Base-by-base conservation (phyloP, 1,139 yeast genomes). In the Scheffersomyces cryptocercus region DNA sequence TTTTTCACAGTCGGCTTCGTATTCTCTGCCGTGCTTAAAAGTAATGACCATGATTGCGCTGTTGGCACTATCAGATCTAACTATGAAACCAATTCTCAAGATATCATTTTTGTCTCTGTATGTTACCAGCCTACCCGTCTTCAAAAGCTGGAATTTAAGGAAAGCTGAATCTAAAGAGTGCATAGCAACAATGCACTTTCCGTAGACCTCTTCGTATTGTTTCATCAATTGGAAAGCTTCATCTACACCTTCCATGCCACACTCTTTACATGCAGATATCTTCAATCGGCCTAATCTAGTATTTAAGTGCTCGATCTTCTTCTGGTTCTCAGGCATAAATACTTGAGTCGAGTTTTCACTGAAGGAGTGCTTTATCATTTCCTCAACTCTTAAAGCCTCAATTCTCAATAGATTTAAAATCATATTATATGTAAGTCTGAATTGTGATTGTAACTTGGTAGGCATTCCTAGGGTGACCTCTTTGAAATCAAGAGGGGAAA, bases 331-430 rank as follows among this genome's bases (percentile, higher is more conserved):
- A 0, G 98, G 98, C 41, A 90, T 69, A 54, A 91, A 67, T 0
- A 89, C 82, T 59, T 93, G 98, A 1, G 93, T 78, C 0, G 91
- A 78, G 58, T 93, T 91, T 62, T 93, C 99, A 67, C 96, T 83
- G 63, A 93, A 93, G 0, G 97, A 89, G 53, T 95, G 88, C 59
- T 91, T 91, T 53, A 93, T 91, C 97, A 93, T 93, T 61, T 95
- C 99, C 60, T 93, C 99, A 12, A 95, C 98, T 56, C 86, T 80
- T 47, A 93, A 70, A 0, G 99, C 98, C 61, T 93, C 99, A 45
- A 93, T 90, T 61, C 99, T 80, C 52, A 95, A 71, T 52, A 93
- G 71, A 57, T 93, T 93, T 62, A 93, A 75, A 54, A 93, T 93
- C 99, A 95, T 95, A 56, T 88, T 91, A 64, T 93, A 93, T 0